Conservation (phyloP, 441 rosid genomes). For the Pelargonium australe region DNA sequence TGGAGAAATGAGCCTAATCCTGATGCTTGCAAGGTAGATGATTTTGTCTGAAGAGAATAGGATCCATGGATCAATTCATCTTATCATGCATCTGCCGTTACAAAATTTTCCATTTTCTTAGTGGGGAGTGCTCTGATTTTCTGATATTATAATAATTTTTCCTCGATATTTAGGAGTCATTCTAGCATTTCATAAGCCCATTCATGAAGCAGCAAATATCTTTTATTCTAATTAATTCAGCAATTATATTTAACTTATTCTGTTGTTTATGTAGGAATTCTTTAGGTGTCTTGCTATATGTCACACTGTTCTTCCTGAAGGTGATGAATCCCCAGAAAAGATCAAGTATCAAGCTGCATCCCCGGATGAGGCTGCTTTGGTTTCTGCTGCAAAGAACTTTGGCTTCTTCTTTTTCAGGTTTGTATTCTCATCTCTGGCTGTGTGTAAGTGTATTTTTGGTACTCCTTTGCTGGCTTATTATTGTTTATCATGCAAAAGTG, state of each 20-base stretch:
- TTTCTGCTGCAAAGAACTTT: conserved; percentile 94
- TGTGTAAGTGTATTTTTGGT: neutral
- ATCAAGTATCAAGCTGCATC: conserved; percentile 98
- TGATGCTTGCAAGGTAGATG: conserved; percentile 65
- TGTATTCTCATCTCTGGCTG: conserved; percentile 9
- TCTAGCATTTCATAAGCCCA: neutral
- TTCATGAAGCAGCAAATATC: conserved; percentile 1
- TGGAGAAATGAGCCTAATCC: conserved; percentile 78
- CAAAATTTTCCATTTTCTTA: neutral
- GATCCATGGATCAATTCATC: neutral
- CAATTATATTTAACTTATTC: conserved; percentile 11
- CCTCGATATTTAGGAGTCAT: no score
- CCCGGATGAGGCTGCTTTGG: conserved; percentile 99
- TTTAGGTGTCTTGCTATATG: conserved; percentile 90
- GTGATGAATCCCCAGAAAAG: conserved; percentile 94
- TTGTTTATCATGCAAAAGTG: conserved; percentile 1
- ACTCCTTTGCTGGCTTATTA: no score
- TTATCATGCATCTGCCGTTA: neutral
- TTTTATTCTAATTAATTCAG: conserved; percentile 4
- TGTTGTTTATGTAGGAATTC: conserved; percentile 58
- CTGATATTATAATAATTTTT: no score
- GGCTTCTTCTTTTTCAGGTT: conserved; percentile 98
- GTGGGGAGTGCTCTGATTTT: neutral
- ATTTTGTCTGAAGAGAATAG: conserved; percentile 16
- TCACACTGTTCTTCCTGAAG: conserved; percentile 99